Conservation (phyloP, 768 basidiomycete genomes). For the Lepiota venenata region DNA sequence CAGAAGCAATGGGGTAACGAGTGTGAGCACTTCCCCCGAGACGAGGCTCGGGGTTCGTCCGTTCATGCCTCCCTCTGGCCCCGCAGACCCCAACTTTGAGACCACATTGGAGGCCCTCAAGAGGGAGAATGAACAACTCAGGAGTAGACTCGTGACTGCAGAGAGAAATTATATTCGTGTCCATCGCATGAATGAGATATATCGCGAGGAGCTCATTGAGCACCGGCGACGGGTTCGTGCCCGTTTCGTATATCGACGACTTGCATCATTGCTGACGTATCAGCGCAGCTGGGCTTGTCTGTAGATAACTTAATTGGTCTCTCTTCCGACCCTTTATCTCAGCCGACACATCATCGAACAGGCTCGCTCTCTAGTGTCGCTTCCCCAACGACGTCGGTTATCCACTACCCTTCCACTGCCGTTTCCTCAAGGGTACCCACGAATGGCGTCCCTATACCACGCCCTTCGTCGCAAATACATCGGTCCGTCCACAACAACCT, state of each 20-base stretch:
- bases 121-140: slow-evolving; percentile 74
- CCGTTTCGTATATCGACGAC: not conserved
- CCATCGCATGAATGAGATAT: slow-evolving; percentile 74
- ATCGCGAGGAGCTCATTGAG: slow-evolving; percentile 81
- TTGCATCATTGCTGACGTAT: slow-evolving; percentile 7
- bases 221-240: slow-evolving; percentile 68
- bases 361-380: slow-evolving; percentile 30
- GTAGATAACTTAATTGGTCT: slow-evolving; percentile 81
- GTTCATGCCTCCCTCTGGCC: slow-evolving; percentile 23
- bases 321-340: slow-evolving; percentile 63
- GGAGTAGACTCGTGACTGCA: slow-evolving; percentile 63
- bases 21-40: slow-evolving; percentile 30
- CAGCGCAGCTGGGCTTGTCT: slow-evolving; percentile 60
- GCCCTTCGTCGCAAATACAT: slow-evolving; percentile 61
- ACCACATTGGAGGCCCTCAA: slow-evolving; percentile 74
- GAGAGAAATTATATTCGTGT: slow-evolving; percentile 78
- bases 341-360: slow-evolving; percentile 64
- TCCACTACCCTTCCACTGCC: slow-evolving; percentile 22
- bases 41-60: slow-evolving; percentile 26
- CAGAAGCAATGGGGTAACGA: slow-evolving; percentile 12
- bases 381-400: slow-evolving; percentile 45
- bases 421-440: slow-evolving; percentile 19
- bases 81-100: slow-evolving; percentile 42
- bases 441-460: slow-evolving; percentile 73
- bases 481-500: slow-evolving; percentile 42